Evolutionary conservation across 257 asterid species (phyloP).

Genomic region (Rauvolfia tetraphylla): DNA sequence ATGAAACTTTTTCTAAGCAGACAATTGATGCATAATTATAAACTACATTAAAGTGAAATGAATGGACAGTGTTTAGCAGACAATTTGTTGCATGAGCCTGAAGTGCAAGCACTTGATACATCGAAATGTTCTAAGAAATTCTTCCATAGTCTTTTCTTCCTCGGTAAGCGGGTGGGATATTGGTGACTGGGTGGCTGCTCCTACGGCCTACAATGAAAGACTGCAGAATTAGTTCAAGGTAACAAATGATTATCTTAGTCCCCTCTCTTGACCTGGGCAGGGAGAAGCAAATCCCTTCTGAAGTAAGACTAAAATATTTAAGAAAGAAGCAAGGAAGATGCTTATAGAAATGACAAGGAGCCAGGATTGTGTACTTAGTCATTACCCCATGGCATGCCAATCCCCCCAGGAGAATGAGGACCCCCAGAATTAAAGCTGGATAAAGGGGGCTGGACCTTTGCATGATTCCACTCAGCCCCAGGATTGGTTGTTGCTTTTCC

Average conservation of each 20-base stretch:
- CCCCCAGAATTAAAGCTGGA: slow-evolving; percentile 38
- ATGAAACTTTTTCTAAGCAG: not conserved
- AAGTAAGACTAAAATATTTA: not conserved
- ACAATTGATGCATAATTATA: not conserved
- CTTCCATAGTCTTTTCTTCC: slow-evolving; percentile 73
- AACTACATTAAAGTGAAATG: slow-evolving; percentile 1
- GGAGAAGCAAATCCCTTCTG: not conserved
- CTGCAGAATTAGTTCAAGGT: not conserved
- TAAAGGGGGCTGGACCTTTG: slow-evolving; percentile 40
- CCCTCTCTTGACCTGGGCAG: not conserved
- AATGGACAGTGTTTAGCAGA: slow-evolving; percentile 10
- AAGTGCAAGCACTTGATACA: slow-evolving; percentile 9
- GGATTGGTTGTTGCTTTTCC: slow-evolving; percentile 61
- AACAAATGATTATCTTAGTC: not conserved
- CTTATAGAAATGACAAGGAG: not conserved
- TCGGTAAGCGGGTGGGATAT: slow-evolving; percentile 49
- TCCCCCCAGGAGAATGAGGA: slow-evolving; percentile 45
- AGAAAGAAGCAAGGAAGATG: not conserved
- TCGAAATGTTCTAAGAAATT: slow-evolving; percentile 34
- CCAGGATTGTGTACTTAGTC: slow-evolving; percentile 5
- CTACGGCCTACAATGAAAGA: slow-evolving; percentile 56
- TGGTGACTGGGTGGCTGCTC: slow-evolving; percentile 54
- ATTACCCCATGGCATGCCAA: slow-evolving; percentile 50
- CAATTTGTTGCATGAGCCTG: slow-evolving; percentile 6
- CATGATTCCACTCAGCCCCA: slow-evolving; percentile 48